Percentiles rank a stretch among this genome's conserved stretches.
Conservation (phyloP, 495 filamentous ascomycete genomes). For the Xylaria intraflava region DNA sequence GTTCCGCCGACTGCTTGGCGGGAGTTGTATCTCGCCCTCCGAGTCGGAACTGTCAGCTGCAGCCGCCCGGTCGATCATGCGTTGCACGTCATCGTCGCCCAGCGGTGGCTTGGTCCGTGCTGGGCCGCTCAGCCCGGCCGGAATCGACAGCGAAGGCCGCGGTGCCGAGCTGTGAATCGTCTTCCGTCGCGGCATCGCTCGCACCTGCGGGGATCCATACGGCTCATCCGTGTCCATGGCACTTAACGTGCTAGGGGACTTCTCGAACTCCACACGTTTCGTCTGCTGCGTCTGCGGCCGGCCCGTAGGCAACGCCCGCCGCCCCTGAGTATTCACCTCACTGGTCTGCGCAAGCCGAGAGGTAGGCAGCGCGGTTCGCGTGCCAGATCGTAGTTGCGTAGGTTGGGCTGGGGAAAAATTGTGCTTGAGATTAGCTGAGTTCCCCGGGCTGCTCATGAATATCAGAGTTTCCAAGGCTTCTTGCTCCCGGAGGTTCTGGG, state of each 20-base stretch:
- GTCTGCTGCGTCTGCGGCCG: conserved; percentile 31
- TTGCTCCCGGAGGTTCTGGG: conserved; percentile 58
- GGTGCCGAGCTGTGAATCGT: conserved; percentile 27
- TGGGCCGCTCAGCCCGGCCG: conserved; percentile 32
- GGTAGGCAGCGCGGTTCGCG: conserved; percentile 36
- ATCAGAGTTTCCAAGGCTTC: conserved; percentile 83
- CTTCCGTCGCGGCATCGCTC: conserved; percentile 37
- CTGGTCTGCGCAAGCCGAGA: conserved; percentile 19
- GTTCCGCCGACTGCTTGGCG: conserved; percentile 21
- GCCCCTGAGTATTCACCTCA: conserved; percentile 23
- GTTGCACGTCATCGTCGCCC: conserved; percentile 40
- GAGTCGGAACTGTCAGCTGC: conserved; percentile 42
- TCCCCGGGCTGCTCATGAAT: conserved; percentile 81
- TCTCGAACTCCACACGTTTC: conserved; percentile 44
- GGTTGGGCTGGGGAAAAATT: conserved; percentile 31
- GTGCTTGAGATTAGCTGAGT: conserved; percentile 55
- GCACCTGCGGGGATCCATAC: conserved; percentile 25
- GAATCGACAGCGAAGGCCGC: conserved; percentile 31
- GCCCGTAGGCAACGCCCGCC: conserved; percentile 41
- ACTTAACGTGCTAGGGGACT: conserved; percentile 27
- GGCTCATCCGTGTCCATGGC: conserved; percentile 41
- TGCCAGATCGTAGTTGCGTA: conserved; percentile 14
- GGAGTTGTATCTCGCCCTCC: conserved; percentile 43
- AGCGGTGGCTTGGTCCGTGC: conserved; percentile 29
- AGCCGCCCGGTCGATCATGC: conserved; percentile 39